Evolutionary conservation across 805 yeast genomes (phyloP).

Genomic region (Lipomyces lipofer): DNA sequence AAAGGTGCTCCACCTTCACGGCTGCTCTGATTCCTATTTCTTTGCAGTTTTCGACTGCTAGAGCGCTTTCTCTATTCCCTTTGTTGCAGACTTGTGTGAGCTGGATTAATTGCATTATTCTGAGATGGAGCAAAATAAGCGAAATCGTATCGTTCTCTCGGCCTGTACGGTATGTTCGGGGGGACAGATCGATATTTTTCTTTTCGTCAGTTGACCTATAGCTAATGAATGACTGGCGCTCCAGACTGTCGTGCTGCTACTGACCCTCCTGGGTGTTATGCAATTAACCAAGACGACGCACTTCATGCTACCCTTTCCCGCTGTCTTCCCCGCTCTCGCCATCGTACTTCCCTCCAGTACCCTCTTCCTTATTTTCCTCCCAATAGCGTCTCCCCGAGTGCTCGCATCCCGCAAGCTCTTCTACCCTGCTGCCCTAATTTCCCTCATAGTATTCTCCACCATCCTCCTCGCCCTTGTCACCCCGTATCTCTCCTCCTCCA

Average conservation of each 20-base stretch:
- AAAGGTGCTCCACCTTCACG: no score
- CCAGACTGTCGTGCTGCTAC: conserved; percentile 20
- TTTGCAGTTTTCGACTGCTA: no score
- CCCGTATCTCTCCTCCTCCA: conserved; percentile 17
- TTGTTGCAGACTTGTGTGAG: no score
- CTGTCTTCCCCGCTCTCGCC: conserved; percentile 20
- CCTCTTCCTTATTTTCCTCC: conserved; percentile 14
- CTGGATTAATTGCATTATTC: no score
- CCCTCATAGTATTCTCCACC: conserved; percentile 13
- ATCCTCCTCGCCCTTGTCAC: conserved; percentile 18
- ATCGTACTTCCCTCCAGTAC: conserved; percentile 15
- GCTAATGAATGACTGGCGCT: not conserved
- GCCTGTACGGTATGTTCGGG: not conserved
- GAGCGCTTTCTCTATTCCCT: no score
- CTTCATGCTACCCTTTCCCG: conserved; percentile 21
- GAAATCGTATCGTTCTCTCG: not conserved
- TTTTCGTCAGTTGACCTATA: not conserved
- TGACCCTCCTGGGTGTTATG: conserved; percentile 27
- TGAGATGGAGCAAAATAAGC: not conserved
- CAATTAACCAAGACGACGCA: conserved; percentile 26
- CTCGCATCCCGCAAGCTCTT: conserved; percentile 13
- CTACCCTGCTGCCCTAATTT: conserved; percentile 15
- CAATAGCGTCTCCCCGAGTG: conserved; percentile 19
- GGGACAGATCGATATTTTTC: no score
- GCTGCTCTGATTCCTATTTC: no score